Evolutionary conservation across 2,329 filamentous ascomycete genomes (phyloP).

Genomic region (Penicillium hordei): DNA sequence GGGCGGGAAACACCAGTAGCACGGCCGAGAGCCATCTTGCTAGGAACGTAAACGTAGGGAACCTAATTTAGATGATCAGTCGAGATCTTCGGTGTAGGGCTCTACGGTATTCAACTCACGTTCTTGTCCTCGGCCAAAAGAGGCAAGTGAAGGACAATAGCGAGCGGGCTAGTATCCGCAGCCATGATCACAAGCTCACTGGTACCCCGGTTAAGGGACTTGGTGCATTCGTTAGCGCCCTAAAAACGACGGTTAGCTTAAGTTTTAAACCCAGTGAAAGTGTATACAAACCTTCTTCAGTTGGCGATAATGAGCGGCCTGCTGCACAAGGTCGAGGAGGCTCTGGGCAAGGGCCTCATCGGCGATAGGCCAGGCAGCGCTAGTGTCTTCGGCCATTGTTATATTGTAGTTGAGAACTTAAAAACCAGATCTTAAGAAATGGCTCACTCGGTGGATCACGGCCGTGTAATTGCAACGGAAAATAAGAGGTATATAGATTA

Average conservation of each 20-base stretch:
- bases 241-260: not conserved
- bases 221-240: not conserved
- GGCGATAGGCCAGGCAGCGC: slow-evolving; percentile 66
- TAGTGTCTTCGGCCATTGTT: slow-evolving; percentile 36
- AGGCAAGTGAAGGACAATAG: slow-evolving; percentile 85
- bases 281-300: slow-evolving; percentile 15
- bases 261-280: no score
- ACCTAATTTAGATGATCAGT: slow-evolving; percentile 26
- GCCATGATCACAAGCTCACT: slow-evolving; percentile 44
- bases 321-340: slow-evolving; percentile 79
- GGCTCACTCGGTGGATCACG: not conserved
- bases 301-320: slow-evolving; percentile 63
- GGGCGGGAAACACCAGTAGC: slow-evolving; percentile 86
- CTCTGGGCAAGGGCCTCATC: slow-evolving; percentile 74
- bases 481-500: not conserved
- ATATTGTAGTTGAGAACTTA: not conserved
- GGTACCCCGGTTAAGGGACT: not conserved
- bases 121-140: slow-evolving; percentile 79
- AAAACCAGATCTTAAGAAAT: not conserved
- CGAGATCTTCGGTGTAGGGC: fast-evolving
- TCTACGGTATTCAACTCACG: slow-evolving; percentile 26
- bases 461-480: not conserved
- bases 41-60: slow-evolving; percentile 70
- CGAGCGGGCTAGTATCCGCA: slow-evolving; percentile 81
- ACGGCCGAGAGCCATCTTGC: slow-evolving; percentile 81